phyloP scores from a whole-genome alignment of 495 filamentous ascomycete genomes.

The Aspergillus egyptiacus region DNA sequence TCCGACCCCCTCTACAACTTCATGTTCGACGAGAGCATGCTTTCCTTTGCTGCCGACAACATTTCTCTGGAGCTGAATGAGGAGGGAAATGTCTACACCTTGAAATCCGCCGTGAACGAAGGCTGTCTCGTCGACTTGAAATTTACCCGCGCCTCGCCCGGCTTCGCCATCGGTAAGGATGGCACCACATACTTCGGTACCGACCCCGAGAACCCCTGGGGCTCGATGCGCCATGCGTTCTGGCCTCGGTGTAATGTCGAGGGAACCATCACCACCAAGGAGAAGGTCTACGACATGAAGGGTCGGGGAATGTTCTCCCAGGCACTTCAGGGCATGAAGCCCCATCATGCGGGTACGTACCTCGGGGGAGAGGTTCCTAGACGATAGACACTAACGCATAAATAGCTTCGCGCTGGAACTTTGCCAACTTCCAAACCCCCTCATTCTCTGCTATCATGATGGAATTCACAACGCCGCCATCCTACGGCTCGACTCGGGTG shows the following conservation, averaged over 20 bases:
- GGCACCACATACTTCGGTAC: conserved; percentile 82
- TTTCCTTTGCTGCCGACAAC: conserved; percentile 76
- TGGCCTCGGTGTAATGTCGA: conserved; percentile 82
- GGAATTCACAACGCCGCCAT: conserved; percentile 93
- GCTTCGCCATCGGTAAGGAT: conserved; percentile 79
- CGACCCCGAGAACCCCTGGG: conserved; percentile 81
- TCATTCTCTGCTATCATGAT: conserved; percentile 85
- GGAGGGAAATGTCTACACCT: conserved; percentile 70
- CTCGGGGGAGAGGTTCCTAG: conserved; percentile 4
- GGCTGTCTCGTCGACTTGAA: conserved; percentile 76
- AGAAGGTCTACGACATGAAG: conserved; percentile 73
- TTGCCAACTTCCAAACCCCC: conserved; percentile 82
- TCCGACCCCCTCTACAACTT: conserved; percentile 68
- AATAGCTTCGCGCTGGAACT: conserved; percentile 85
- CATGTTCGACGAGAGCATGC: conserved; percentile 78
- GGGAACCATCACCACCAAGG: conserved; percentile 78
- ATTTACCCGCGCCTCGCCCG: conserved; percentile 67
- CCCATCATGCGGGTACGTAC: conserved; percentile 78
- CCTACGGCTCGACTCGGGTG: conserved; percentile 84
- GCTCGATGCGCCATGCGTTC: conserved; percentile 82
- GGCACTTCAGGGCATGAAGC: conserved; percentile 97
- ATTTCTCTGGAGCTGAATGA: conserved; percentile 76
- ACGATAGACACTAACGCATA: neutral
- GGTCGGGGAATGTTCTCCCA: conserved; percentile 72
- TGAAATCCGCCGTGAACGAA: conserved; percentile 79